phyloP scores from a whole-genome alignment of 176 grass and related monocot species.

The Urochloa ruziziensis region DNA sequence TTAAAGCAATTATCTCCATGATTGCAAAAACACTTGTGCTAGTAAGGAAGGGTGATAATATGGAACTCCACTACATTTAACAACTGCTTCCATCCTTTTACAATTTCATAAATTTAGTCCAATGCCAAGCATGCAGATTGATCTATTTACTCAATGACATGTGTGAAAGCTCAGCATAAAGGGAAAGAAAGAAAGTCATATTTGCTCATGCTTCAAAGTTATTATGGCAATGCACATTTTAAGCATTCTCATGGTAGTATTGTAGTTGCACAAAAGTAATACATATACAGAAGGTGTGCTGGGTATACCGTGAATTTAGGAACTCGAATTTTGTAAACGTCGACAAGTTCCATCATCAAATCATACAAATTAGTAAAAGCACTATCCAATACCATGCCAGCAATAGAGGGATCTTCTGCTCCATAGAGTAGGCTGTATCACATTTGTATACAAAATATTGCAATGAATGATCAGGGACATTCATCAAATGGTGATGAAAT shows the following conservation, averaged over 20 bases:
- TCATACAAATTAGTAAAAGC: constrained; percentile 92
- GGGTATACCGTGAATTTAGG: constrained; percentile 88
- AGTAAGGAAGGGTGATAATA: constrained; percentile 8
- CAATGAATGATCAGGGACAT: background rate
- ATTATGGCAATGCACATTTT: background rate
- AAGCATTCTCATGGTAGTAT: constrained; percentile 13
- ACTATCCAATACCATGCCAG: constrained; percentile 94
- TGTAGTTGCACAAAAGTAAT: background rate
- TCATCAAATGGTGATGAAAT: background rate
- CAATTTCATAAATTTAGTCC: background rate
- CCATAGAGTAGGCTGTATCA: constrained; percentile 78
- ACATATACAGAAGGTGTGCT: constrained; percentile 8
- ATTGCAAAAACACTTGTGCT: background rate
- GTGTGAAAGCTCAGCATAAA: constrained; percentile 24
- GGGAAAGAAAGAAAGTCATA: background rate
- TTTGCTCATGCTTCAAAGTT: background rate
- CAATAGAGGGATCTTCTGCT: constrained; percentile 94
- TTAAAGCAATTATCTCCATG: constrained; percentile 4
- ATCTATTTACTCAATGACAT: constrained; percentile 3
- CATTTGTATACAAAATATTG: constrained; percentile 25
- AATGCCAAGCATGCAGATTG: constrained; percentile 6
- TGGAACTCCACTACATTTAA: constrained; percentile 30
- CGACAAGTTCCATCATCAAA: constrained; percentile 98
- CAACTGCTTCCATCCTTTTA: background rate
- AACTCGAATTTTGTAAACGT: constrained; percentile 92